phyloP scores from a whole-genome alignment of 176 grass and related monocot genomes.

The Puccinellia tenuiflora region DNA sequence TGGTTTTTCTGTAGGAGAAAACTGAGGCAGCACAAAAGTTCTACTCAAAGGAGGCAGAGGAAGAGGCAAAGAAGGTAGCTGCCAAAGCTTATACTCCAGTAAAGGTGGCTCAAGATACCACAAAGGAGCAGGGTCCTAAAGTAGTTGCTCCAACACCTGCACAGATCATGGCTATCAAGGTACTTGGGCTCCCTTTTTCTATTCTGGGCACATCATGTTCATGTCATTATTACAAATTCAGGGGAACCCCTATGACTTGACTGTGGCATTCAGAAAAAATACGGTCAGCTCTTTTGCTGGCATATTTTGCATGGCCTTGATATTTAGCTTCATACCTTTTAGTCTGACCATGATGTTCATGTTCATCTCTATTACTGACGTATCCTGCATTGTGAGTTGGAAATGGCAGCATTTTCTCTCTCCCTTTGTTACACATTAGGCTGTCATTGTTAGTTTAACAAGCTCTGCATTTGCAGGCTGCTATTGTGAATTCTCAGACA shows the following conservation, averaged over 20 bases:
- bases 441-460: neutral
- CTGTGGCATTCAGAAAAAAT: neutral
- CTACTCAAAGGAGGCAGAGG: constrained; percentile 86
- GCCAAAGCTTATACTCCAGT: constrained; percentile 71
- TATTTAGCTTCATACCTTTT: neutral
- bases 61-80: constrained; percentile 82
- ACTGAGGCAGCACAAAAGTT: constrained; percentile 67
- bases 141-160: constrained; percentile 79
- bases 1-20: constrained; percentile 68
- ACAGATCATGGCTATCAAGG: constrained; percentile 99
- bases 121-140: constrained; percentile 63
- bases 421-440: neutral
- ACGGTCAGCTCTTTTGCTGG: neutral
- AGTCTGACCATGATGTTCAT: neutral
- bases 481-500: constrained; percentile 89
- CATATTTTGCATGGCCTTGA: neutral
- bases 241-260: neutral
- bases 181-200: constrained; percentile 18
- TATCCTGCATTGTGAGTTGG: neutral
- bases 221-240: neutral
- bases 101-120: constrained; percentile 28
- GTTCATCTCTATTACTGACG: neutral
- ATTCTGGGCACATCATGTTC: neutral
- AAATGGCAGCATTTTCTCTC: neutral
- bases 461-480: constrained; percentile 46